phyloP scores from a whole-genome alignment of 2,329 filamentous ascomycete genomes.

The Talaromyces sp. region DNA sequence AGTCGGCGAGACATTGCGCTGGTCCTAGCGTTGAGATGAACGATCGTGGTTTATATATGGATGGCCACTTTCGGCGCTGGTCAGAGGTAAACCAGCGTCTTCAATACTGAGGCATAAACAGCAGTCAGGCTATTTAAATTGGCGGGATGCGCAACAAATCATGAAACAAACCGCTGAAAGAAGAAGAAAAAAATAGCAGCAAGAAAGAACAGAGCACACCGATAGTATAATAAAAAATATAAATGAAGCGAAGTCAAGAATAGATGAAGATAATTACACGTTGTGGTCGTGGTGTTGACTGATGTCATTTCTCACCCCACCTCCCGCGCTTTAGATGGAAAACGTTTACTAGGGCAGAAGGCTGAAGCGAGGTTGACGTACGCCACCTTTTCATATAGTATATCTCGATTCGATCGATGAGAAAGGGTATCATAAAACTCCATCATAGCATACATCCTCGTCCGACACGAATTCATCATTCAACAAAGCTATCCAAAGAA shows the following conservation, averaged over 20 bases:
- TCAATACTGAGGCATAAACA: conserved; percentile 2
- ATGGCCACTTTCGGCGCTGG: no score
- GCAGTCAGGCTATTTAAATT: background rate
- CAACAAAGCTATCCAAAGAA: conserved; percentile 27
- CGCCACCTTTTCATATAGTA: background rate
- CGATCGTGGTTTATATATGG: background rate
- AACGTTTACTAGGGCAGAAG: background rate
- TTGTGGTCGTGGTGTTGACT: background rate
- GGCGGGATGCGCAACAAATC: background rate
- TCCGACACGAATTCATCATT: background rate
- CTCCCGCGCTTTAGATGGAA: background rate
- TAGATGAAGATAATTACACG: background rate
- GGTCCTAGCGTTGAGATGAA: background rate
- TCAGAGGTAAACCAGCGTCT: background rate
- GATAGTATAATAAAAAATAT: background rate
- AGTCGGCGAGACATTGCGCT: conserved; percentile 31
- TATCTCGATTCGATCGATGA: background rate
- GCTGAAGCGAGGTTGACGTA: background rate
- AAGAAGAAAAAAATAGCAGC: background rate
- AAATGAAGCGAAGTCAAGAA: background rate
- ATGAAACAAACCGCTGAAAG: background rate
- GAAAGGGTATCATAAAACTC: conserved; percentile 2
- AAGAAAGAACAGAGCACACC: background rate
- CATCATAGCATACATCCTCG: background rate
- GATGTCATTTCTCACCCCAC: conserved; percentile 10